Percentiles rank a stretch among this genome's conserved stretches.
Evolutionary conservation across 805 yeast species (phyloP).

Genomic region (Kluyveromyces starmeri): DNA sequence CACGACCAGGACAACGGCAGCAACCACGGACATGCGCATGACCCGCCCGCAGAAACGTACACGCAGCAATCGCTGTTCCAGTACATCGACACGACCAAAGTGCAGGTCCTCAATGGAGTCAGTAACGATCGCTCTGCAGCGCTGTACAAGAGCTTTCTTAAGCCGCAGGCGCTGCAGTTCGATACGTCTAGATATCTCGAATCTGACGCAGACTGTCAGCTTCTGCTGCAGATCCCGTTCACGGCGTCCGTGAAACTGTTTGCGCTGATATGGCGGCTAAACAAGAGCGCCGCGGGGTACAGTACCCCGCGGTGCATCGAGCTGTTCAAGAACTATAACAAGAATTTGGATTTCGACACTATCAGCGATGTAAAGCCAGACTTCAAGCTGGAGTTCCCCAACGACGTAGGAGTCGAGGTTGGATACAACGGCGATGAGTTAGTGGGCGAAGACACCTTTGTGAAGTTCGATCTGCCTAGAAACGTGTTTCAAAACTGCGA

Average conservation of each 20-base stretch:
- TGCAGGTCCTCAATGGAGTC: conserved; percentile 55
- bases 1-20: conserved; percentile 16
- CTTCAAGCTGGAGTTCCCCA: conserved; percentile 54
- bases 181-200: conserved; percentile 38
- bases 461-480: conserved; percentile 76
- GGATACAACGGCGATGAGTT: conserved; percentile 25
- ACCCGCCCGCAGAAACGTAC: conserved; percentile 64
- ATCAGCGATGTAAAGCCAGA: conserved; percentile 41
- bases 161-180: conserved; percentile 40
- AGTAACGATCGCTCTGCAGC: conserved; percentile 36
- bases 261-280: conserved; percentile 61
- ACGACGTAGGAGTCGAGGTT: conserved; percentile 36
- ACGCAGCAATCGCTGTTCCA: conserved; percentile 57
- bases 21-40: conserved; percentile 34
- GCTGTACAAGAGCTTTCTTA: conserved; percentile 40
- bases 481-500: conserved; percentile 62
- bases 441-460: conserved; percentile 45
- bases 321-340: conserved; percentile 58
- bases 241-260: conserved; percentile 65
- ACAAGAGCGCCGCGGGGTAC: conserved; percentile 31
- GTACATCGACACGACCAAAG: conserved; percentile 49
- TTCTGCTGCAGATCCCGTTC: conserved; percentile 73
- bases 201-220: conserved; percentile 76
- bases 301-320: conserved; percentile 64
- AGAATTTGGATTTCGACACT: conserved; percentile 63